These are phyloP conservation scores for Aspergillus sp. DNA, from an alignment of 2,329 filamentous ascomycete genomes.

Conservation along the genomic window DNA sequence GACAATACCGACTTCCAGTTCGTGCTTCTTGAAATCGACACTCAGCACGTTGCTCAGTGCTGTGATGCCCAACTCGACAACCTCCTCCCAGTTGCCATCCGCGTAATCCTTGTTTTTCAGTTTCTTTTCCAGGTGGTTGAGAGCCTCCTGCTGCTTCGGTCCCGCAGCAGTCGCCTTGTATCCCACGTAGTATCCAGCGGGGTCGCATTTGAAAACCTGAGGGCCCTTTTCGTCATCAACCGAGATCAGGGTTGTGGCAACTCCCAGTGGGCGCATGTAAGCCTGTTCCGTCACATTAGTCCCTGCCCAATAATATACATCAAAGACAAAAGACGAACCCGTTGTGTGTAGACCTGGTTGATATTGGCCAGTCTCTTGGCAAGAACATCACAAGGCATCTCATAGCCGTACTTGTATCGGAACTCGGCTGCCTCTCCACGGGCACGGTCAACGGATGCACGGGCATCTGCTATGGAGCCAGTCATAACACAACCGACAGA, in stretches of 20 bases:
- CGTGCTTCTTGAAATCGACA: constrained; percentile 99
- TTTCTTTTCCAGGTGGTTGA: constrained; percentile 99
- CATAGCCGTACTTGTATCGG: constrained; percentile 97
- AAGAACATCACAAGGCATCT: constrained; percentile 97
- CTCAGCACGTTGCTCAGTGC: constrained; percentile 93
- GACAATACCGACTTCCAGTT: constrained; percentile 96
- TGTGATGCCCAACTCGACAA: constrained; percentile 93
- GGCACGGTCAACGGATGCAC: constrained; percentile 86
- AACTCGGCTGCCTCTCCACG: constrained; percentile 96
- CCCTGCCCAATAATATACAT: neutral
- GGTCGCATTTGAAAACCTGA: constrained; percentile 97
- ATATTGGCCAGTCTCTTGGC: constrained; percentile 98
- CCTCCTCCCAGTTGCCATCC: constrained; percentile 91
- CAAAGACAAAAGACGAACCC: constrained; percentile 53
- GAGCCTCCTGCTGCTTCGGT: constrained; percentile 96
- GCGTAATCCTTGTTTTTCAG: constrained; percentile 97
- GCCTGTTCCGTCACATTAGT: constrained; percentile 49
- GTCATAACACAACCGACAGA: constrained; percentile 98
- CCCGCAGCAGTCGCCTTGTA: constrained; percentile 98
- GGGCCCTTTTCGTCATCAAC: constrained; percentile 88
- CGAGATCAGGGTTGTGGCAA: constrained; percentile 91
- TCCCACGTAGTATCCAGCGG: constrained; percentile 94
- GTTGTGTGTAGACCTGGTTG: constrained; percentile 97
- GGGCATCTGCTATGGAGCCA: constrained; percentile 93
- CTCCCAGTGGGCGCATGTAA: constrained; percentile 96